Base-by-base conservation (phyloP, 805 yeast genomes). In the Cyberlindnera mrakii region DNA sequence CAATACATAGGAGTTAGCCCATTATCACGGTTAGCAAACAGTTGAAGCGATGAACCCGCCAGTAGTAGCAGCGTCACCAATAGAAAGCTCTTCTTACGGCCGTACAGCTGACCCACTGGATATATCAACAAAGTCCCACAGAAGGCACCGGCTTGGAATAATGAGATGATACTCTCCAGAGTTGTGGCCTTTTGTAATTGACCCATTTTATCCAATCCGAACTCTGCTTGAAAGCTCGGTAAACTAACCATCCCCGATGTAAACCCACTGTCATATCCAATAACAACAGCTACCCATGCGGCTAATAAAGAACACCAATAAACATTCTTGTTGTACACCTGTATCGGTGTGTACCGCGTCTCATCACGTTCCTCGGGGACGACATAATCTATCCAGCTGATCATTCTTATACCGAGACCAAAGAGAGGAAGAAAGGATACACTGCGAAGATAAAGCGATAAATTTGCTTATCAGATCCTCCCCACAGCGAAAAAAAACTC, bases 1-100 rank as follows among this genome's bases (percentile, higher is more conserved):
- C 74, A 71, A 47, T 74, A 72, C 44, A 74, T 67, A 16, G 68
- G 66, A 3, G 68, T 71, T 36, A 73, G 59, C 2, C 71, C 72
- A 27, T 60, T 60, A 1, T n/a, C n/a, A 3, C 49, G 30, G 5
- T 55, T 46, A 17, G 73, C 53, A 16, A 55, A 49, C 43, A 23
- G 11, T 11, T 23, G 27, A 23, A 23, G 27, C 3, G 27, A 23
- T 23, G 27, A 23, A 23, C 27, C 27, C 9, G 27, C 27, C 27
- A 48, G 31, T 35, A 51, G 25, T 3, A 49, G 32, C 20, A 43
- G 34, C 1, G 48, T 52, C 13, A 50, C 37, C 6, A 46, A 6
- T 10, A 33, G 27, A n/a, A 51, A 27, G 2, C 50, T 44, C 3
- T 40, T 16, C 15, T 41, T 43, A 25, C 53, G 36, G 9, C 54